These are phyloP conservation scores for Diutina mesorugosa DNA, from an alignment of 1,139 yeast species.

Conservation along the genomic window DNA sequence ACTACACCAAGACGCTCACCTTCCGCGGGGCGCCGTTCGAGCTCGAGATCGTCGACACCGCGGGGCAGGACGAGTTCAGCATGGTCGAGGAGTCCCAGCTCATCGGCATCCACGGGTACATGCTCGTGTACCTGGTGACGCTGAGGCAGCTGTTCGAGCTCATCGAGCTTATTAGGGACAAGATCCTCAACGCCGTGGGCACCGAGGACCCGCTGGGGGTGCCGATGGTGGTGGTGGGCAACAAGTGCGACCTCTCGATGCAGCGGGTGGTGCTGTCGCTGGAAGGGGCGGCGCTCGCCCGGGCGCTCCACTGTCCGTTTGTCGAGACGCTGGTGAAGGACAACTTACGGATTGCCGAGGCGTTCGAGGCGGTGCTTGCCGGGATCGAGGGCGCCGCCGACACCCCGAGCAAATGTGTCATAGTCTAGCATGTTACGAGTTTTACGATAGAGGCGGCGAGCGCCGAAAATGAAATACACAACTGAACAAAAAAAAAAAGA, in stretches of 20 bases:
- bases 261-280: conserved; percentile 52
- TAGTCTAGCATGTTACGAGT: conserved; percentile 10
- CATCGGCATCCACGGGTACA: conserved; percentile 77
- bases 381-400: conserved; percentile 56
- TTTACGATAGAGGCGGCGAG: not conserved
- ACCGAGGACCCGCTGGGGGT: conserved; percentile 36
- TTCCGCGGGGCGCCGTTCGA: conserved; percentile 70
- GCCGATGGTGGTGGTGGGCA: conserved; percentile 78
- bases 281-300: conserved; percentile 58
- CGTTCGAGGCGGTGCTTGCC: conserved; percentile 55
- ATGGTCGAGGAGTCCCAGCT: conserved; percentile 74
- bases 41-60: conserved; percentile 82
- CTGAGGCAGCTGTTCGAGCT: conserved; percentile 72
- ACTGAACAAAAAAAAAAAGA: too few species aligned
- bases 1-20: conserved; percentile 60
- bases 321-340: conserved; percentile 79
- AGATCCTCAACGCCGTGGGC: conserved; percentile 68
- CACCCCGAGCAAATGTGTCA: conserved; percentile 23
- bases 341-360: conserved; percentile 49
- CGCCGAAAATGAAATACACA: not conserved
- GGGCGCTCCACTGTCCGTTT: conserved; percentile 50
- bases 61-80: conserved; percentile 90
- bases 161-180: conserved; percentile 68
- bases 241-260: conserved; percentile 59
- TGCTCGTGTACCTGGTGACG: conserved; percentile 73